Conservation (phyloP, 1,284 basidiomycete genomes). For the Xerocomus nothofagi region DNA sequence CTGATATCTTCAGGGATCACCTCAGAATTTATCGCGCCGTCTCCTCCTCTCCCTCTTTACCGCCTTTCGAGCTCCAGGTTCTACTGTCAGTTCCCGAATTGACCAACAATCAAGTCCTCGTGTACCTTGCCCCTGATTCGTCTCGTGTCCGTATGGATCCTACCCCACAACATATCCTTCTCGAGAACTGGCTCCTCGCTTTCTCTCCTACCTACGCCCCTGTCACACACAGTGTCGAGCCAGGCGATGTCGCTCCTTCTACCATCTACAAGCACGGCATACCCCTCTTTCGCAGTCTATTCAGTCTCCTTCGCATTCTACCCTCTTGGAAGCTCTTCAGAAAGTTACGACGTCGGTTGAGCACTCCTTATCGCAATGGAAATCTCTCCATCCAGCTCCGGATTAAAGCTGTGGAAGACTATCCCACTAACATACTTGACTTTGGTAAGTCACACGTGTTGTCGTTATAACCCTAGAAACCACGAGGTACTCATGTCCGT, state of each 20-base stretch:
- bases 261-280: conserved; percentile 83
- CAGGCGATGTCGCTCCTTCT: conserved; percentile 59
- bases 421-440: conserved; percentile 37
- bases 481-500: conserved; percentile 35
- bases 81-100: conserved; percentile 68
- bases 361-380: conserved; percentile 42
- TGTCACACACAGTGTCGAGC: conserved; percentile 31
- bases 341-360: conserved; percentile 51
- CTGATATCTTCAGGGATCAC: conserved; percentile 63
- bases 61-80: conserved; percentile 64
- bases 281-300: conserved; percentile 73
- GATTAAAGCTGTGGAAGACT: conserved; percentile 41
- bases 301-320: conserved; percentile 65
- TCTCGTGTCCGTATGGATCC: conserved; percentile 66
- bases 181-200: conserved; percentile 69
- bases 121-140: conserved; percentile 56
- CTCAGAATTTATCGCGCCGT: conserved; percentile 61
- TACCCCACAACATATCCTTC: conserved; percentile 61
- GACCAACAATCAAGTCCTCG: conserved; percentile 66
- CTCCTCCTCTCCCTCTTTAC: conserved; percentile 44
- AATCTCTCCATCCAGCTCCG: conserved; percentile 55
- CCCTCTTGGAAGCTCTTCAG: conserved; percentile 73
- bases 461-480: conserved; percentile 20
- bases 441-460: conserved; percentile 38
- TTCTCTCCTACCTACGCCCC: conserved; percentile 41